phyloP scores from a whole-genome alignment of 495 filamentous ascomycete genomes.

The Apiosordaria backusii region DNA sequence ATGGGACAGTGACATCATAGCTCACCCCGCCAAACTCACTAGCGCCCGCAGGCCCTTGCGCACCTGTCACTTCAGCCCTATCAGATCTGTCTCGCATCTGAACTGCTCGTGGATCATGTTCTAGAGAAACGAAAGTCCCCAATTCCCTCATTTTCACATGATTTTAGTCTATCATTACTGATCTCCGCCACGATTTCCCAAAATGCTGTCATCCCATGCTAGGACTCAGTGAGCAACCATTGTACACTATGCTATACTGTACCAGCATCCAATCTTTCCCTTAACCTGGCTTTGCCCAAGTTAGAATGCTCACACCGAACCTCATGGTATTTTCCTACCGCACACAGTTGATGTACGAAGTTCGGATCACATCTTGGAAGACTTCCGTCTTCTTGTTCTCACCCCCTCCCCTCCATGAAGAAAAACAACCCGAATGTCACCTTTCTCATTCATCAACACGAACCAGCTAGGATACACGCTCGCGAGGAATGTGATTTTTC shows the following conservation, averaged over 20 bases:
- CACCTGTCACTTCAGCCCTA: slow-evolving; percentile 3
- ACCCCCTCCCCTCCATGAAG: not conserved
- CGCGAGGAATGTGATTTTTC: not conserved
- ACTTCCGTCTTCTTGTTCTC: not conserved
- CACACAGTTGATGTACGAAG: not conserved
- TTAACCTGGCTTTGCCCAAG: no score
- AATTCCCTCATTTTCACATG: not conserved
- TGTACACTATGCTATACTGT: no score
- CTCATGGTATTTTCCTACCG: not conserved
- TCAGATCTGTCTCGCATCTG: not conserved
- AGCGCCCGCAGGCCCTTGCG: slow-evolving; percentile 1
- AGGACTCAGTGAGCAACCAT: no score
- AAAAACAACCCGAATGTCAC: not conserved
- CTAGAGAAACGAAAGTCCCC: not conserved
- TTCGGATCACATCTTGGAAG: no score
- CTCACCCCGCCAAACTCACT: not conserved
- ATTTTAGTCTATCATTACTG: not conserved
- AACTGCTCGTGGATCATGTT: not conserved
- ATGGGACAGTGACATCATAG: slow-evolving; percentile 20
- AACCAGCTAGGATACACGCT: not conserved
- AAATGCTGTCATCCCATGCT: no score
- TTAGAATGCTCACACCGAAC: no score
- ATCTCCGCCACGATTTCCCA: no score
- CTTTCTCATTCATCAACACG: not conserved
- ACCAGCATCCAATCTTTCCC: no score